These are phyloP conservation scores for Aureobasidium musti DNA, from an alignment of 2,329 filamentous ascomycete species.

Conservation along the genomic window DNA sequence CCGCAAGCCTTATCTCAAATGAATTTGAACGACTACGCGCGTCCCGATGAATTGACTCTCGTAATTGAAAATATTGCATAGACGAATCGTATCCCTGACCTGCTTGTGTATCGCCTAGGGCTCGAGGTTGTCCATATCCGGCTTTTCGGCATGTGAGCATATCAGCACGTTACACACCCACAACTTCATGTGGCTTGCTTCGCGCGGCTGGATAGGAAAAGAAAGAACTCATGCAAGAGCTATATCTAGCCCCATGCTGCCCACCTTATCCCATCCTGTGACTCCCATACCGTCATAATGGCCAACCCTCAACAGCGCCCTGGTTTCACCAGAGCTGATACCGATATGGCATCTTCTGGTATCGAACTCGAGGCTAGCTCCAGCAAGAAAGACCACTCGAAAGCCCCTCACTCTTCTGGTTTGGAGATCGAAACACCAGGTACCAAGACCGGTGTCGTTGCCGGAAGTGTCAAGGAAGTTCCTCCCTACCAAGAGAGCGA, in stretches of 20 bases:
- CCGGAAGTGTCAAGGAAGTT: neutral
- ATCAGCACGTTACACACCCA: neutral
- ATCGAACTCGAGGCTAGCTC: constrained; percentile 14
- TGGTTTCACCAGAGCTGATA: constrained; percentile 28
- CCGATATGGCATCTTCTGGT: constrained; percentile 21
- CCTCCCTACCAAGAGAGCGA: neutral
- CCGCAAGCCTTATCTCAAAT: neutral
- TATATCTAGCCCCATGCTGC: neutral
- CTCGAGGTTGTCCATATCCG: neutral
- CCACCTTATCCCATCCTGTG: neutral
- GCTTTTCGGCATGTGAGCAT: neutral
- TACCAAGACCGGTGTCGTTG: neutral
- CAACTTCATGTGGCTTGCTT: neutral
- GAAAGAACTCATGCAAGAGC: neutral
- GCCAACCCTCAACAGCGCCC: constrained; percentile 24
- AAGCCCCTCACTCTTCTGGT: neutral
- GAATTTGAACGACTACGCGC: neutral
- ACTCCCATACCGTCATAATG: neutral
- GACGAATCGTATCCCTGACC: neutral
- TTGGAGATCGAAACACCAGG: neutral
- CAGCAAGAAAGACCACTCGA: neutral
- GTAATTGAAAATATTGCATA: neutral
- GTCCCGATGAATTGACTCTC: neutral
- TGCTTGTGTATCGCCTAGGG: neutral
- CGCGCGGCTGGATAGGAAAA: neutral